These are phyloP conservation scores for Amanita subjunquillea DNA, from an alignment of 768 basidiomycete genomes.

Conservation along the genomic window DNA sequence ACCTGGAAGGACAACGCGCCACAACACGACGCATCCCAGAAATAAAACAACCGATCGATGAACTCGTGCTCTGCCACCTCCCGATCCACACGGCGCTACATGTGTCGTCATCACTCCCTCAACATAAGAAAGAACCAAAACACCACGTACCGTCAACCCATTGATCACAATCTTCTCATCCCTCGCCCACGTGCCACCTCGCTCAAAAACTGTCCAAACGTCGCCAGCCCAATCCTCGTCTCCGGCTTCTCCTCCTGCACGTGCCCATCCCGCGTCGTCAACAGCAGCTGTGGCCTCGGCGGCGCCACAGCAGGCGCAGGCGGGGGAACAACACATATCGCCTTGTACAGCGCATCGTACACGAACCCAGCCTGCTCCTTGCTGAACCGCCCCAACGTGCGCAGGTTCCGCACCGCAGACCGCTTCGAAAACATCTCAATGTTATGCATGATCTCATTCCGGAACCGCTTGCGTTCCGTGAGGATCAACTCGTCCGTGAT, in stretches of 20 bases:
- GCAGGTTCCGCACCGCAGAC: conserved; percentile 80
- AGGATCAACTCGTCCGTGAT: conserved; percentile 94
- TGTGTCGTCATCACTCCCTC: background rate
- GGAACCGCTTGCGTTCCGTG: conserved; percentile 74
- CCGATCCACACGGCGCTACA: conserved; percentile 77
- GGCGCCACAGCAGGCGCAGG: conserved; percentile 44
- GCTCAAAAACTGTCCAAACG: conserved; percentile 84
- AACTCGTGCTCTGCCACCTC: conserved; percentile 94
- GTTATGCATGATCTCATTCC: conserved; percentile 82
- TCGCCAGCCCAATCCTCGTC: conserved; percentile 76
- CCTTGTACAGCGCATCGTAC: conserved; percentile 88
- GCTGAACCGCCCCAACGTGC: conserved; percentile 64
- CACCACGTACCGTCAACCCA: conserved; percentile 68
- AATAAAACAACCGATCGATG: conserved; percentile 87
- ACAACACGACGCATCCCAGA: conserved; percentile 78
- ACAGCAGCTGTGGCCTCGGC: conserved; percentile 27
- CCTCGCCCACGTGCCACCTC: conserved; percentile 95
- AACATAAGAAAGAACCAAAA: too few relatives aligned
- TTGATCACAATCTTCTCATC: conserved; percentile 89
- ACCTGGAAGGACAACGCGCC: conserved; percentile 90
- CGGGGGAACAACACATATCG: conserved; percentile 69
- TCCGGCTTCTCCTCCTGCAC: conserved; percentile 65
- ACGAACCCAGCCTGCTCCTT: conserved; percentile 84
- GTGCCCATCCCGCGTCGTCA: conserved; percentile 45
- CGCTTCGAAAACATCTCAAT: conserved; percentile 95